Base-by-base conservation (phyloP, 148 eudicot species). In the Arbutus unedo region DNA sequence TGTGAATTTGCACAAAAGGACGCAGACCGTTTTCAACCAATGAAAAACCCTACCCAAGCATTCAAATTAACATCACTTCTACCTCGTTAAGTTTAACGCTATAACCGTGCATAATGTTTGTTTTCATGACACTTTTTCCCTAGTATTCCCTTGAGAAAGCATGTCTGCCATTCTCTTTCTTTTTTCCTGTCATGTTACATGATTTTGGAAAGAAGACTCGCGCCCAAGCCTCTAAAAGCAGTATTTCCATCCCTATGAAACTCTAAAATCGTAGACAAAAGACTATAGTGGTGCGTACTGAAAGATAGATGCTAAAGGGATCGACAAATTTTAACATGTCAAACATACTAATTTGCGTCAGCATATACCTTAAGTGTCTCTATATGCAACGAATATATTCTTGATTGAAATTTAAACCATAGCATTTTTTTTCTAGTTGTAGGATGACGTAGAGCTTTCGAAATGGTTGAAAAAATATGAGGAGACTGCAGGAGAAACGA, bases 341-440 rank as follows among this genome's bases (percentile, higher is more conserved):
- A 6, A 21, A 47, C 18, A 4, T 5, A 74, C 38, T 8, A n/a
- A 4, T n/a, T 21, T 8, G 13, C 38, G 10, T 73, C 51, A 73
- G 49, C 76, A 73, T 43, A 73, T 13, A 72, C 16, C 51, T 7
- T 19, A 4, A 2, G 76, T 7, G 23, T 43, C 43, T 44, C 49
- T 44, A 71, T 45, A 72, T 72, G 76, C 76, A 18, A n/a, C 76
- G 11, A 72, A 72, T 43, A 72, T 43, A n/a, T 72, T 18, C 76
- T 72, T 3, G 21, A 72, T 72, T 47, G 4, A 45, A 45, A 18
- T 43, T 31, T 31, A 31, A 31, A 31, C 38, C 38, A 31, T 31
- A 31, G 5, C 5, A 6, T 19, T 45, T 44, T 43, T 15, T 6
- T 14, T 71, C 3, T 7, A 3, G 0, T 2, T 6, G 25, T 16